A percentile compares a stretch with the other conserved stretches of the same genome.
Conservation (phyloP, 208 protist genomes). For the Herpetomonas tarakana region DNA sequence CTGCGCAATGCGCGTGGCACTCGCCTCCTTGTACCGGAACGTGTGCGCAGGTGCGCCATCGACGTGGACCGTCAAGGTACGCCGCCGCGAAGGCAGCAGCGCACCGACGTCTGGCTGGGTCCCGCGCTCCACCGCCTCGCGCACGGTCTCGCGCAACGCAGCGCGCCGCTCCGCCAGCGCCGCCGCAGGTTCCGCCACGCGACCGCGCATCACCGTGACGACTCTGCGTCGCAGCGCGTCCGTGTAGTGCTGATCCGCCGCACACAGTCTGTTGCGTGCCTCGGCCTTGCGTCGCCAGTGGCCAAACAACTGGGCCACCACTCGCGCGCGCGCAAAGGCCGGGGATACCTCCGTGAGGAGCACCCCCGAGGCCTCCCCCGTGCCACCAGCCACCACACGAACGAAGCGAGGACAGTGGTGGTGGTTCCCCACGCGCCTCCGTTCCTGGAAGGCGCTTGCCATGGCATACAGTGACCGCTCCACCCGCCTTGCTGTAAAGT, state of each 20-base stretch:
- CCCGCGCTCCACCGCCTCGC: background rate
- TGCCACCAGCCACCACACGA: no score
- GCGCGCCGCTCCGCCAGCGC: background rate
- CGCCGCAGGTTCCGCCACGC: background rate
- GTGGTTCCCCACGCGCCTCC: no score
- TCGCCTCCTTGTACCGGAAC: slow-evolving; percentile 10
- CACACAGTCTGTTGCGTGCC: no score
- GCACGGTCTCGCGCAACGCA: background rate
- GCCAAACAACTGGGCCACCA: background rate
- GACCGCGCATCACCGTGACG: no score
- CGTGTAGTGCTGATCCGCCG: no score
- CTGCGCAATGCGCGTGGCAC: slow-evolving; percentile 10
- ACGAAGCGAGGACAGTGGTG: no score
- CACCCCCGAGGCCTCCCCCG: no score
- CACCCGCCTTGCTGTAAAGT: slow-evolving; percentile 8
- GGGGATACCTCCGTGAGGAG: no score
- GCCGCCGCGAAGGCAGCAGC: background rate
- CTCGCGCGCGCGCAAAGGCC: no score
- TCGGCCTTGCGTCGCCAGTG: background rate
- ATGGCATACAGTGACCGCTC: slow-evolving; percentile 4
- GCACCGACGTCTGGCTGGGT: background rate
- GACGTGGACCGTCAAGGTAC: slow-evolving; percentile 6
- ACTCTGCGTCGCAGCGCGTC: no score
- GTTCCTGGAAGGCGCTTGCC: slow-evolving; percentile 3
- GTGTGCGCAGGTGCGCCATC: background rate